Evolutionary conservation across 257 asterid species (phyloP).

Genomic region (Osmanthus fragrans): DNA sequence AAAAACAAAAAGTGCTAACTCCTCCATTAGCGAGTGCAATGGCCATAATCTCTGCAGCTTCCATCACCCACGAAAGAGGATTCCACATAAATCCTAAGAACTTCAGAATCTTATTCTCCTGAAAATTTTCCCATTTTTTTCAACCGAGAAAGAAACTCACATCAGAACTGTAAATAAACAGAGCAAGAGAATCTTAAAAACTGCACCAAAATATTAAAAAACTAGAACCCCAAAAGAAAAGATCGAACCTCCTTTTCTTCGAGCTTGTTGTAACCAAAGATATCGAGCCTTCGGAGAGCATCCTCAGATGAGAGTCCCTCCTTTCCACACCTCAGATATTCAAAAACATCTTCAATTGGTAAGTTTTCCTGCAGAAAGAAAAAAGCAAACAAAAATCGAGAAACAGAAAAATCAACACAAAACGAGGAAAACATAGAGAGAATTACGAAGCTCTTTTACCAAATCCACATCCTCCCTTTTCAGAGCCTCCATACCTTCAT

Average conservation of each 20-base stretch:
- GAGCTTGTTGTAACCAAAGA: constrained; percentile 26
- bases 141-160: background rate
- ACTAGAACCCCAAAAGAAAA: background rate
- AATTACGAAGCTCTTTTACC: background rate
- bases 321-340: constrained; percentile 19
- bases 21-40: constrained; percentile 27
- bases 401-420: background rate
- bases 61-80: constrained; percentile 28
- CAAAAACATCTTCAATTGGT: constrained; percentile 24
- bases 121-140: background rate
- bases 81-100: constrained; percentile 27
- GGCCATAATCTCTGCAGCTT: constrained; percentile 25
- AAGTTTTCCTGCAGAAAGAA: constrained; percentile 7
- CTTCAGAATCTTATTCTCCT: constrained; percentile 23
- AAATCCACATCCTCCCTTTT: constrained; percentile 24
- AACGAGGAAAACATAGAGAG: background rate
- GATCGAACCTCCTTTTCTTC: constrained; percentile 16
- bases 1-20: background rate
- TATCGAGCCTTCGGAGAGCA: constrained; percentile 17
- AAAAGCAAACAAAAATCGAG: background rate
- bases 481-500: constrained; percentile 22
- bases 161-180: background rate
- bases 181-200: background rate
- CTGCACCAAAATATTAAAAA: background rate
- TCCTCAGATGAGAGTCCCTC: constrained; percentile 16